Evolutionary conservation across 768 basidiomycete species (phyloP), one percentile per base, ranked within the genome.

Genomic region (Cystobasidiopsis lactophilus): DNA sequence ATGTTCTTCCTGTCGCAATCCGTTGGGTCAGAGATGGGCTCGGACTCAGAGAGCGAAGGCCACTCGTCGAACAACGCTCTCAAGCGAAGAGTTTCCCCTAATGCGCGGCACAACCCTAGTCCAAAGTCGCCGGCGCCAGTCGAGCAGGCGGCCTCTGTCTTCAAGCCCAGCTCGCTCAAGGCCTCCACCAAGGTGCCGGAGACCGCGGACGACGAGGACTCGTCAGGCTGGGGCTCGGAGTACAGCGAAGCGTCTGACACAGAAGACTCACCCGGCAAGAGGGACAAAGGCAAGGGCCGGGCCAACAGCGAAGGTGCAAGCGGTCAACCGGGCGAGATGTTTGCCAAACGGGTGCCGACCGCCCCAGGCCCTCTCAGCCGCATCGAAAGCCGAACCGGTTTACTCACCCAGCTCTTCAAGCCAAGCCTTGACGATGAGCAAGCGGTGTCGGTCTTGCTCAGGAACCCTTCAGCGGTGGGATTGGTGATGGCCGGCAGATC

Each of bases 401-500:
- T 60, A 4, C 57, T 60, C 49, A 58, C 60, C 33, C 60, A 60
- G 50, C 53, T 60, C 37, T 60, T 60, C 60, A 55, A 58, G 38
- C 60, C 60, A 4, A 55, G 54, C 46, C n/a, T 57, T 38, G 57
- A 57, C 23, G 53, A 55, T 13, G 46, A 47, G 37, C 48, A 58
- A 29, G 33, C 45, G 21, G 45, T 47, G 23, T 13, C 45, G 16
- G 45, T 13, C 4, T 26, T 47, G 10, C n/a, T 47, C 10, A 13
- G 45, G 9, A 47, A 47, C 29, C 45, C 45, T 26, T 47, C 45
- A n/a, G 45, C 45, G 4, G 26, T 47, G 10, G 45, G 45, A 47
- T 26, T 47, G 4, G 45, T 47, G 21, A 13, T 47, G 45, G 45
- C 45, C 10, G 45, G 24, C 16, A 4, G 45, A 27, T 47, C 56